Conservation (phyloP, 148 eudicot genomes). For the Vaccinium corymbosum region DNA sequence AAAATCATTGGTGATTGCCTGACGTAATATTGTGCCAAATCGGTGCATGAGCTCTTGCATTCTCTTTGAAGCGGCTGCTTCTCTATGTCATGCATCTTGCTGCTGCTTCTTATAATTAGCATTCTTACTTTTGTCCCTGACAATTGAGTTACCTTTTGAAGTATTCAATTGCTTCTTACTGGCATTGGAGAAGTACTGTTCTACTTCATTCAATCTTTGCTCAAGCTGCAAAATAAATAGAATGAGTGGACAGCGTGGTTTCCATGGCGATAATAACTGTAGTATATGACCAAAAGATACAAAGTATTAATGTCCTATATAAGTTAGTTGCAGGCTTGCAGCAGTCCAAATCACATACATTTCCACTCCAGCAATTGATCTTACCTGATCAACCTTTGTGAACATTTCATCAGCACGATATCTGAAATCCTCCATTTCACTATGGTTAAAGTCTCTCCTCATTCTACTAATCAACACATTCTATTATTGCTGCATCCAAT, state of each 20-base stretch:
- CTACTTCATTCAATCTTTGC: conserved; percentile 58
- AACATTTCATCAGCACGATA: no score
- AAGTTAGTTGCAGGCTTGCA: neutral
- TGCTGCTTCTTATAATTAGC: conserved; percentile 43
- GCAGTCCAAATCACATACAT: neutral
- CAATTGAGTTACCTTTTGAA: conserved; percentile 49
- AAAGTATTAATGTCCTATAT: neutral
- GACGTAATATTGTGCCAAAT: conserved; percentile 52
- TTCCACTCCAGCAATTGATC: neutral
- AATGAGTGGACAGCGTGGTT: neutral
- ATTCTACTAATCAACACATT: no score
- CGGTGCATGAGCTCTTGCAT: conserved; percentile 86
- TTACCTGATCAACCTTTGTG: no score
- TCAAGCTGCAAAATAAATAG: conserved; percentile 53
- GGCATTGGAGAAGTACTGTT: conserved; percentile 48
- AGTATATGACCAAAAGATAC: no score
- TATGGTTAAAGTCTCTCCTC: no score
- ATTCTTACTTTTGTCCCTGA: conserved; percentile 58
- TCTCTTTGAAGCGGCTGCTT: conserved; percentile 67
- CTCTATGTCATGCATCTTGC: conserved; percentile 44
- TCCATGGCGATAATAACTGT: neutral
- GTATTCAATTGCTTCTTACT: conserved; percentile 42
- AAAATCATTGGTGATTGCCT: conserved; percentile 38
- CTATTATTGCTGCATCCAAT: no score
- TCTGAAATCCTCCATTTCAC: no score